A percentile compares a stretch with the other conserved stretches of the same genome.
Evolutionary conservation across 805 yeast genomes (phyloP).

Genomic region (Sungouiozyma ichnusensis): DNA sequence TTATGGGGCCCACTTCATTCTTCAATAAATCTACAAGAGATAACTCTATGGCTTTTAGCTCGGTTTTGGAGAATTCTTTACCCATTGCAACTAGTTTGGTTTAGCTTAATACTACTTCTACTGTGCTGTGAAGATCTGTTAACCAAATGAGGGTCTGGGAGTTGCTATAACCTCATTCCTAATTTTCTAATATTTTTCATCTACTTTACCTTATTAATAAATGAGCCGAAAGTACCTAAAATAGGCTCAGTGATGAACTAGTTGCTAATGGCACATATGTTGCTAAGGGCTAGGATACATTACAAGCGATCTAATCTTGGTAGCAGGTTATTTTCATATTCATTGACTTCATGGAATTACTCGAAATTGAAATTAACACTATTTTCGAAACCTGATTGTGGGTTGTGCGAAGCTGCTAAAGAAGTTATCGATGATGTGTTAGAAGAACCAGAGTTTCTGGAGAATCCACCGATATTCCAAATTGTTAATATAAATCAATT

Average conservation of each 20-base stretch:
- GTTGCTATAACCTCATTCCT: too few relatives aligned
- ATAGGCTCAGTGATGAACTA: too few relatives aligned
- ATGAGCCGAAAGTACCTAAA: too few relatives aligned
- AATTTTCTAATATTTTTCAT: too few relatives aligned
- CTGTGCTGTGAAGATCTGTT: too few relatives aligned
- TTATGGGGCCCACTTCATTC: conserved; percentile 21
- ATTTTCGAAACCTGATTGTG: conserved; percentile 61
- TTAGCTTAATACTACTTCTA: background rate
- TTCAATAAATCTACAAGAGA: conserved; percentile 14
- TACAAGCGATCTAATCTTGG: background rate
- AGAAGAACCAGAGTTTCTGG: conserved; percentile 21
- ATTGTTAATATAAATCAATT: conserved; percentile 43
- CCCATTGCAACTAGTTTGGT: background rate
- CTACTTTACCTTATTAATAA: too few relatives aligned
- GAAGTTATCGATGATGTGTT: conserved; percentile 35
- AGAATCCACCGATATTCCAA: conserved; percentile 28
- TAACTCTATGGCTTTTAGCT: conserved; percentile 21
- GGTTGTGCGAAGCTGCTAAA: conserved; percentile 57
- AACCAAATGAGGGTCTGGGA: too few relatives aligned
- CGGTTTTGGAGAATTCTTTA: conserved; percentile 14
- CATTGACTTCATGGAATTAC: background rate
- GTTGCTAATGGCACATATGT: background rate
- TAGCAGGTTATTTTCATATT: conserved; percentile 1
- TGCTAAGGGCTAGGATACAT: background rate
- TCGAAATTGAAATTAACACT: conserved; percentile 36